Base-by-base conservation (phyloP, 1,284 basidiomycete genomes). In the Apiotrichum porosum region DNA sequence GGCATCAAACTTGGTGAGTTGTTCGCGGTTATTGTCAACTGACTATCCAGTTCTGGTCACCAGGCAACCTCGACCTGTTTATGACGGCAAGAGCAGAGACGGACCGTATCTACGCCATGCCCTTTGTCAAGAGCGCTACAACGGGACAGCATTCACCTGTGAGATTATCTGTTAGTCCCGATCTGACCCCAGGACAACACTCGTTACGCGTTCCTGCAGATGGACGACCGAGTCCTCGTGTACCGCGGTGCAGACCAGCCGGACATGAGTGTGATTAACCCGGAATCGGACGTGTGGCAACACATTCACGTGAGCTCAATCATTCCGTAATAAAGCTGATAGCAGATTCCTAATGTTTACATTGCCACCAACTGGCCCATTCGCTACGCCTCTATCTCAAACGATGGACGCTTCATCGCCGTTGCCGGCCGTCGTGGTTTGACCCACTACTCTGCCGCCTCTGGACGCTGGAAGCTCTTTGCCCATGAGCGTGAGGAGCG, bases 221-320 rank as follows among this genome's bases (percentile, higher is more conserved):
- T 94, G 80, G 92, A 97, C 63, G 92, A 97, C 65, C 82, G 89
- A 33, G 85, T 91, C 1, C 79, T 97, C 4, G 84, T 98, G n/a
- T 98, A 97, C 68, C 82, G 95, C 50, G 94, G 95, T 3, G 88
- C 90, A 18, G 94, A 98, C 71, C 92, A 97, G 71, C 92, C 91
- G 9, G 94, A 98, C 65, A 87, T 95, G 83, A 93, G 90, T 64
- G 85, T 98, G 40, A 97, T 98, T 68, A 97, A 97, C 65, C 94
- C 94, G n/a, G 93, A 97, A 65, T 90, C 89, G 3, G 94, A 97
- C 62, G 91, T 97, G 9, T 97, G 93, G 91, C 90, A 97, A 61
- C 86, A 90, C 73, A 86, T 97, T 69, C 54, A 73, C 69, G n/a
- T n/a, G n/a, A n/a, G n/a, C n/a, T n/a, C n/a, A n/a, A n/a, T n/a